Base-by-base conservation (phyloP, 495 filamentous ascomycete species). In the Hypoxylon trugodes region DNA sequence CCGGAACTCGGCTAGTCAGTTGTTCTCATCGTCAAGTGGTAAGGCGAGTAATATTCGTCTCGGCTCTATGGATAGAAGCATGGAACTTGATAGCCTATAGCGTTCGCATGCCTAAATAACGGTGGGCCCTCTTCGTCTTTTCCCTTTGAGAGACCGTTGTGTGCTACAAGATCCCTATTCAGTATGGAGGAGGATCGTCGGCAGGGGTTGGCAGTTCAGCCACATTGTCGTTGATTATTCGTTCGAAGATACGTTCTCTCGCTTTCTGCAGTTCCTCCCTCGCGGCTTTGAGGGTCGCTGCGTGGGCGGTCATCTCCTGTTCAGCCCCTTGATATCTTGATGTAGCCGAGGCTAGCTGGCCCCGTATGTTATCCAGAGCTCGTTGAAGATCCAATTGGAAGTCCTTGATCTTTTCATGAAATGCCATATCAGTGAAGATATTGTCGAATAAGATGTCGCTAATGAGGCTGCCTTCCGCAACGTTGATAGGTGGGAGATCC, bases 381-480 rank as follows among this genome's bases (percentile, higher is more conserved):
- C 58, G 55, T 41, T 73, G 15, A n/a, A 79, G 58, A 61, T 70
- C 58, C 18, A 19, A 32, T 10, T 49, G 50, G 12, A 73, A 76
- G 30, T 70, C 61, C 57, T 80, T 76, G 66, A 84, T 80, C 63
- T 76, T 69, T 3, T 80, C 74, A 33, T 80, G 76, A 52, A 79
- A 76, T 5, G 60, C 69, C 73, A 80, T 75, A 63, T 82, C 77
- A 9, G 70, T 72, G 55, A 79, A 79, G 40, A 82, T 71, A 40
- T 81, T 81, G 61, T 82, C 77, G 50, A 81, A 82, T 21, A 81
- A 61, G 1, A 82, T 61, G 54, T 81, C 78, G 15, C 69, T 61
- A 63, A 81, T 63, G 25, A 81, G 58, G 46, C 69, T 72, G 6
- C 74, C 74, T 13, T 73, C 61, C 1, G 71, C 72, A 42, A 82